Base-by-base conservation (phyloP, 768 basidiomycete genomes). In the Royoungia palumana region DNA sequence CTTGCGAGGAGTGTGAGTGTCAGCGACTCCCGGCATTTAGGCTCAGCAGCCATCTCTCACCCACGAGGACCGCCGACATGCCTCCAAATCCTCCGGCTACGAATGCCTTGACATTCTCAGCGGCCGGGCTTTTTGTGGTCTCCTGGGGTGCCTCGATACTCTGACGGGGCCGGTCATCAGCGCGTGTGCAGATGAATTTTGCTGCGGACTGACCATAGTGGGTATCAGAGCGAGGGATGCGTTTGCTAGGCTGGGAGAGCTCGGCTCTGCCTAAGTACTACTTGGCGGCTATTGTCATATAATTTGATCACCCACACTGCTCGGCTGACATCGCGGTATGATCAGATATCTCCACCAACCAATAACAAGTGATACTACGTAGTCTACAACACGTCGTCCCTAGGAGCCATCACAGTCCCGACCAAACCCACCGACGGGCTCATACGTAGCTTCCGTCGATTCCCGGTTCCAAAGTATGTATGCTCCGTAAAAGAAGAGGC, bases 41-140 rank as follows among this genome's bases (percentile, higher is more conserved):
- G 11, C 20, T 39, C 28, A 11, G 27, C 14, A 22, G 21, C 11
- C 24, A 14, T 46, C 22, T 46, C 89, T 61, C 49, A 93, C 93
- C 94, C 53, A 96, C 94, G 21, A 95, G 77, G 13, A 96, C 94
- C 27, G 87, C 89, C 53, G 81, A 75, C 46, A 85, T 74, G 55
- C 96, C 96, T 51, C 96, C 96, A 57, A 89, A 87, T 34, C 96
- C 96, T 56, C 96, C 96, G 27, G 93, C 82, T 46, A 95, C 75
- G 72, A 99, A 98, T 4, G 92, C 82, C 71, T 96, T 98, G 55
- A 79, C 58, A 24, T 74, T 73, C 53, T 72, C 74, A 5, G 57
- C 55, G 30, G 65, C 64, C n/a, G 70, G 58, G 20, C 25, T 66
- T 42, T 48, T 67, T n/a, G 47, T 20, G 19, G 47, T 49, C 38